Evolutionary conservation across 768 basidiomycete species (phyloP), one percentile per base, ranked within the genome.

Genomic region (Russula griseocarnosa): DNA sequence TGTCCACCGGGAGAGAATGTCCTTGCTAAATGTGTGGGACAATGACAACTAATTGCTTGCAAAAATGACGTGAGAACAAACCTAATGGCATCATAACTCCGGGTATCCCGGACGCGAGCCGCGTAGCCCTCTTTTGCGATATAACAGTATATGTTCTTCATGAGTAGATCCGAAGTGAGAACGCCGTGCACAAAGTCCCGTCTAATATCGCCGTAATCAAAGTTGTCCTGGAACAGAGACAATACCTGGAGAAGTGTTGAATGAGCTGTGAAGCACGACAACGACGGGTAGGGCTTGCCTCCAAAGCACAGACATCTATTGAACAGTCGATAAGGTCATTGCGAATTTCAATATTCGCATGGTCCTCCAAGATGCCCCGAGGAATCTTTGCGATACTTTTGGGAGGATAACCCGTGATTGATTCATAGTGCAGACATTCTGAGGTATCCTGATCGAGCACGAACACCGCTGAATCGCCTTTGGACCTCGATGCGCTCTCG

Each of bases 151-250:
- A 98, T 95, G 66, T 86, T 94, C 76, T 97, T 97, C 82, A 92
- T 93, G 49, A 98, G 81, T 40, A 98, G 74, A 74, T 99, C 97
- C 16, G 93, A 95, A 0, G 92, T 96, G 67, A 99, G 80, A 53
- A 99, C 83, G 20, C 96, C 96, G 71, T 92, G 91, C 18, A 98
- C 90, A 70, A 99, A 97, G 75, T 98, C 94, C 68, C 85, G 81
- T 62, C 94, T 86, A 65, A 98, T 82, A 75, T 95, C 93, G 16
- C 86, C 85, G 71, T 95, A 98, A 76, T 98, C 97, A 71, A 99
- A 99, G 76, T 98, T 98, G 76, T 98, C 97, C 73, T 95, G 94
- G 77, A 98, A 99, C 5, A 98, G 74, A 1, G 95, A 95, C 1
- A 94, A 94, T 42, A 98, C 91, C 90, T 97, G 69, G 50, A 64